Evolutionary conservation across 2,329 filamentous ascomycete species (phyloP).

Genomic region (Ophiostoma ulmi): DNA sequence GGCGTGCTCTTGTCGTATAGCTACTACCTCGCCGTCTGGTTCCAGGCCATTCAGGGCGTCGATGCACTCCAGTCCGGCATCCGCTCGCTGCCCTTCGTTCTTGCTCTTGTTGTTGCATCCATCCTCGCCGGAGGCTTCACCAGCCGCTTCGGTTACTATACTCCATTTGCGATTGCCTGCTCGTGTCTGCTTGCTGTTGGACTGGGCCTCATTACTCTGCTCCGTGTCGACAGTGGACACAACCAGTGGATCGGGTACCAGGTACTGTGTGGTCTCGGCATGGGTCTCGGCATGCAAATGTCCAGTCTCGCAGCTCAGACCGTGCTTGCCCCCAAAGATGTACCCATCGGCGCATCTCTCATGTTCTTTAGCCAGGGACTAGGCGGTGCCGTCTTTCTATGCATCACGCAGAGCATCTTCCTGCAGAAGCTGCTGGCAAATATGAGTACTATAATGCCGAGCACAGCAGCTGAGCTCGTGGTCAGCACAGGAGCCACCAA

Average conservation of each 20-base stretch:
- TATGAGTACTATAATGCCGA: slow-evolving; percentile 25
- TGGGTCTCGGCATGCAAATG: slow-evolving; percentile 43
- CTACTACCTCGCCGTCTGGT: slow-evolving; percentile 37
- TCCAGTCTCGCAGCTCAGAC: slow-evolving; percentile 45
- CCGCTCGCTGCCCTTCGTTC: slow-evolving; percentile 39
- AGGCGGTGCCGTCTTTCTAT: slow-evolving; percentile 43
- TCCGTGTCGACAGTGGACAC: slow-evolving; percentile 31
- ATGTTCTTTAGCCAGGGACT: slow-evolving; percentile 45
- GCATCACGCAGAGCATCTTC: slow-evolving; percentile 44
- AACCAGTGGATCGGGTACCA: slow-evolving; percentile 40
- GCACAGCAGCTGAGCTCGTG: not conserved
- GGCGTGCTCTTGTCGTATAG: slow-evolving; percentile 18
- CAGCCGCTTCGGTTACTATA: slow-evolving; percentile 42
- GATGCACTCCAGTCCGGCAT: slow-evolving; percentile 40
- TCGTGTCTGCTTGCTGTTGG: slow-evolving; percentile 31
- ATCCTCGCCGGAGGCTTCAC: slow-evolving; percentile 39
- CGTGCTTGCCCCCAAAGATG: slow-evolving; percentile 39
- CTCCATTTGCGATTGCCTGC: slow-evolving; percentile 42
- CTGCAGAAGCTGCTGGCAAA: slow-evolving; percentile 35
- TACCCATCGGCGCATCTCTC: slow-evolving; percentile 41
- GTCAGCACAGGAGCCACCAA: slow-evolving; percentile 18
- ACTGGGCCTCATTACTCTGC: not conserved
- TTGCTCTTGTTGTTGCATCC: slow-evolving; percentile 40
- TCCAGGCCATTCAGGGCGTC: slow-evolving; percentile 41
- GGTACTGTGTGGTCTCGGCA: slow-evolving; percentile 42